Evolutionary conservation across 2,329 filamentous ascomycete species (phyloP), one percentile per base, ranked within the genome.

Genomic region (Tolypocladium sp.): DNA sequence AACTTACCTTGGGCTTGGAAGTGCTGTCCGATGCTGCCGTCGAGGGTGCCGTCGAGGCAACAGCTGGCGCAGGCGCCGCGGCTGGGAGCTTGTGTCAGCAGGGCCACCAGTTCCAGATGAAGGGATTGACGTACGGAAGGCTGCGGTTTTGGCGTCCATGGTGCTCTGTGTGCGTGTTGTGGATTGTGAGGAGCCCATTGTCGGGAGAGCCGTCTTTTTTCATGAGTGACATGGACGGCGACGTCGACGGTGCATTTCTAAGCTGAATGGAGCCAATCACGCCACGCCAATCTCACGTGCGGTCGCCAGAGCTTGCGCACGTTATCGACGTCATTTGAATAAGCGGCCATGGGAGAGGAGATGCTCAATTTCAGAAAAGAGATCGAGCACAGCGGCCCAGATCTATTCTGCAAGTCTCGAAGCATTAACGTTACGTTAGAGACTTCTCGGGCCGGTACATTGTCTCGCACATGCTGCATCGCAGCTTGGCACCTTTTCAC

Each of bases 1-100:
- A 12, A 27, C 60, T 54, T 57, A 79, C 77, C 76, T 78, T 79
- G 61, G 77, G 77, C 68, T 77, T 77, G 55, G 73, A 72, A 59
- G 68, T 61, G 56, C 69, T 68, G 51, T 71, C 30, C 65, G 66
- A 71, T 41, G 68, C 70, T 42, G 69, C 64, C 55, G 70, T n/a
- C n/a, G n/a, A n/a, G n/a, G n/a, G n/a, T n/a, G n/a, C n/a, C 66
- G 60, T n/a, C n/a, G 69, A 66, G 59, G 69, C 62, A 60, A 65
- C 66, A 41, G 53, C 42, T 15, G 56, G 52, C 40, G 35, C 6
- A 37, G 20, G 15, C 20, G 40, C 57, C 55, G 33, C 46, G 57
- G 22, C 25, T 44, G 30, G 37, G 13, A 6, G 59, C 33, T 12
- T n/a, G 27, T 40, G 46, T n/a, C 35, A 53, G 49, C 20, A 53